Evolutionary conservation across 2,329 filamentous ascomycete species (phyloP).

Genomic region (Westerdykella aurantiaca): DNA sequence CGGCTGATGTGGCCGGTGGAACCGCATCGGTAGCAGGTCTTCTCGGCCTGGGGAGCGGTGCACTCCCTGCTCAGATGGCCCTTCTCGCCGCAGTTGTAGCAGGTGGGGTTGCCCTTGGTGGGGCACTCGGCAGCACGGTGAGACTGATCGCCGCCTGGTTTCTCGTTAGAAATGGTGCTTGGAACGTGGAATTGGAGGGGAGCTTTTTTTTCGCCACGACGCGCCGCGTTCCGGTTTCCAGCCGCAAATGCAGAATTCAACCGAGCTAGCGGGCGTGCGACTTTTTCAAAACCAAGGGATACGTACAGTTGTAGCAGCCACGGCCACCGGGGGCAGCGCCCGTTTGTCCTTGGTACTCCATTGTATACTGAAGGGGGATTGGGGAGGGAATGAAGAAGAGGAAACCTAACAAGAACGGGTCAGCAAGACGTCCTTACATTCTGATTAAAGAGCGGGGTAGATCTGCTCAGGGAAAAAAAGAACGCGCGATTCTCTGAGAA

Average conservation of each 20-base stretch:
- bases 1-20: conserved; percentile 86
- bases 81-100: conserved; percentile 47
- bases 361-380: too few relatives aligned
- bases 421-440: too few relatives aligned
- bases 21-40: conserved; percentile 67
- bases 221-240: neutral
- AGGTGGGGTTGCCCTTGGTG: conserved; percentile 45
- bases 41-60: conserved; percentile 82
- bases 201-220: conserved; percentile 10
- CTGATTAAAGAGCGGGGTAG: too few relatives aligned
- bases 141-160: conserved; percentile 43
- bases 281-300: conserved; percentile 6
- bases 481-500: too few relatives aligned
- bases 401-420: too few relatives aligned
- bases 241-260: neutral
- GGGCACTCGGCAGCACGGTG: conserved; percentile 49
- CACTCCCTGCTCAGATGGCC: conserved; percentile 70
- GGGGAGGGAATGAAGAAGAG: too few relatives aligned
- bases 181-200: neutral
- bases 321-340: conserved; percentile 24
- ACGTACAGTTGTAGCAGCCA: conserved; percentile 41
- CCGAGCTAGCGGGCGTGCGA: neutral
- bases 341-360: neutral
- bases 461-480: too few relatives aligned
- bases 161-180: neutral